Evolutionary conservation across 192 early-diverging fungal species (phyloP).

Genomic region (Geosiphon pyriformis): DNA sequence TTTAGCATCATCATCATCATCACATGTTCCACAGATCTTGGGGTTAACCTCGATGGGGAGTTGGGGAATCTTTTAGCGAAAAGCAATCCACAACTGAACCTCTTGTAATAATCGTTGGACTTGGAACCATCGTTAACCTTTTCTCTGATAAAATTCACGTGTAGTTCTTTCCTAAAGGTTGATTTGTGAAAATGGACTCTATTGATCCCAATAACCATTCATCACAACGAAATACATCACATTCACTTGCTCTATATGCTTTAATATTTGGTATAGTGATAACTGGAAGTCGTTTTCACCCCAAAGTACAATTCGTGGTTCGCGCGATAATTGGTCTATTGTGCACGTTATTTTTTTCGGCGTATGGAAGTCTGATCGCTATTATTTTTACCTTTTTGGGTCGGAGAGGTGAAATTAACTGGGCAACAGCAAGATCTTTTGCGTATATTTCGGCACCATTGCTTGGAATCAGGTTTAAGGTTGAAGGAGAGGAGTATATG

Average conservation of each 20-base stretch:
- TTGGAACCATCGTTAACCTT: too few species aligned
- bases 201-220: too few species aligned
- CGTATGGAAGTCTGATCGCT: slow-evolving; percentile 10
- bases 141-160: too few species aligned
- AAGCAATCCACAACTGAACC: too few species aligned
- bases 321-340: not conserved
- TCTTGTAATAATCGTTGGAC: too few species aligned
- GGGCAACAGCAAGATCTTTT: slow-evolving; percentile 8
- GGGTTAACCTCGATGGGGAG: too few species aligned
- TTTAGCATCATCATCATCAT: too few species aligned
- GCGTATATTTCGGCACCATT: not conserved
- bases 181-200: too few species aligned
- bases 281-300: not conserved
- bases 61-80: too few species aligned
- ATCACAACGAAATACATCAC: too few species aligned
- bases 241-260: not conserved
- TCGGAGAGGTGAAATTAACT: slow-evolving; percentile 15
- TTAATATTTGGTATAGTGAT: not conserved
- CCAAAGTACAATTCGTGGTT: slow-evolving; percentile 13
- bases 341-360: slow-evolving; percentile 12
- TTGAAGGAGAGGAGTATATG: slow-evolving; percentile 58
- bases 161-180: too few species aligned
- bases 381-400: slow-evolving; percentile 14
- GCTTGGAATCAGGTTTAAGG: slow-evolving; percentile 49
- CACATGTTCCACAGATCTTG: too few species aligned